Percentiles rank a stretch among this genome's conserved stretches.
These are phyloP conservation scores for Leccinum pellstonianum DNA, from an alignment of 768 basidiomycete species.

Conservation along the genomic window DNA sequence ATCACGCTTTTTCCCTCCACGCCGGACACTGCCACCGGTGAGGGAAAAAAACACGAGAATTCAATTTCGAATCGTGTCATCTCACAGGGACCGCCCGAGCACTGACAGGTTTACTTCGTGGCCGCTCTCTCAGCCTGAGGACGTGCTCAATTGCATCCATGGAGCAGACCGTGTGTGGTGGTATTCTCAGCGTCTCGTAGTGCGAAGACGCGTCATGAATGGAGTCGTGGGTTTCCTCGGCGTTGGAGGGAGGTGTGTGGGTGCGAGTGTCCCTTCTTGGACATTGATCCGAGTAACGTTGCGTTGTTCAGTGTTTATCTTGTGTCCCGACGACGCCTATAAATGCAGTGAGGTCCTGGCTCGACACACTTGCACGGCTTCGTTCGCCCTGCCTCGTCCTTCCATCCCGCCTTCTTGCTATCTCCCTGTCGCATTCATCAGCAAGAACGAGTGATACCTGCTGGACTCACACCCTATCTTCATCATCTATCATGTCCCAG, in stretches of 20 bases:
- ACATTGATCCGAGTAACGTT: background rate
- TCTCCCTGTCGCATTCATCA: background rate
- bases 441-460: background rate
- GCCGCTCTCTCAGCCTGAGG: background rate
- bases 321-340: background rate
- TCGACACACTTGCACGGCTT: background rate
- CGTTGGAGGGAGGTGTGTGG: background rate
- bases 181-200: background rate
- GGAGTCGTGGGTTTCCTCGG: background rate
- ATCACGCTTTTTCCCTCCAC: background rate
- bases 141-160: background rate
- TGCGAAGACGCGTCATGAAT: background rate
- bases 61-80: background rate
- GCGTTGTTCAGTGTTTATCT: background rate
- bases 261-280: background rate
- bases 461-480: background rate
- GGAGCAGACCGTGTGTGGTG: background rate
- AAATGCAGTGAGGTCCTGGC: background rate
- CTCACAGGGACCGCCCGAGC: background rate
- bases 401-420: background rate
- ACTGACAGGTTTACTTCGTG: background rate
- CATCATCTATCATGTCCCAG: conserved; percentile 22
- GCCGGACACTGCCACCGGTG: background rate
- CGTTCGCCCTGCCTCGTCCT: background rate
- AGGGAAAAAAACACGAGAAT: background rate